A percentile compares a stretch with the other conserved stretches of the same genome.
phyloP scores from a whole-genome alignment of 768 basidiomycete species.

The Hericium coralloides region DNA sequence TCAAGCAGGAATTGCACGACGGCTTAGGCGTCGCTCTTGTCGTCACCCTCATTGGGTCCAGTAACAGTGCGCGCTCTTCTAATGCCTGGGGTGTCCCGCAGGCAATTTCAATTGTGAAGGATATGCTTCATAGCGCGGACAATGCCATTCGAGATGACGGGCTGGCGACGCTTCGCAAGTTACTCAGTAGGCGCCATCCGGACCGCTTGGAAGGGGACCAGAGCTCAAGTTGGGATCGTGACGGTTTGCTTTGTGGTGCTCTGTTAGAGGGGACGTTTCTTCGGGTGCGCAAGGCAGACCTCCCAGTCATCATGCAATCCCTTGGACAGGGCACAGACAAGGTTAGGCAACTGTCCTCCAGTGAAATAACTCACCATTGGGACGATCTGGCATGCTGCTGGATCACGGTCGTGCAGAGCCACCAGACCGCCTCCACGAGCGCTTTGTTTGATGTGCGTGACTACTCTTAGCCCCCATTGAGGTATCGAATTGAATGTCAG shows the following conservation, averaged over 20 bases:
- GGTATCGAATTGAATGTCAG: no score
- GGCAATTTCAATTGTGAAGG: background rate
- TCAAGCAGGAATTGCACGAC: background rate
- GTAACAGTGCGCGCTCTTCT: background rate
- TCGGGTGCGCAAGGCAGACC: background rate
- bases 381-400: background rate
- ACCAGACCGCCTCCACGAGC: background rate
- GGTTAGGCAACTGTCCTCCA: background rate
- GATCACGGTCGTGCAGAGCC: background rate
- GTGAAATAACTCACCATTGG: background rate
- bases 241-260: background rate
- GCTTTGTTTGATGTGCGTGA: background rate
- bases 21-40: background rate
- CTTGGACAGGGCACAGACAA: background rate
- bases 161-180: background rate
- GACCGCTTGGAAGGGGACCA: background rate
- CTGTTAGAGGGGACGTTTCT: background rate
- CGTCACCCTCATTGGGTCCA: background rate
- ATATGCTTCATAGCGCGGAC: background rate
- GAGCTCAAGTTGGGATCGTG: background rate
- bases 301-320: background rate
- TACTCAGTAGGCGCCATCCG: background rate
- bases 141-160: background rate
- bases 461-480: background rate
- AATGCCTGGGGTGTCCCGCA: background rate